These are phyloP conservation scores for Chrysoporthe austroafricana DNA, from an alignment of 2,329 filamentous ascomycete genomes.

Conservation along the genomic window DNA sequence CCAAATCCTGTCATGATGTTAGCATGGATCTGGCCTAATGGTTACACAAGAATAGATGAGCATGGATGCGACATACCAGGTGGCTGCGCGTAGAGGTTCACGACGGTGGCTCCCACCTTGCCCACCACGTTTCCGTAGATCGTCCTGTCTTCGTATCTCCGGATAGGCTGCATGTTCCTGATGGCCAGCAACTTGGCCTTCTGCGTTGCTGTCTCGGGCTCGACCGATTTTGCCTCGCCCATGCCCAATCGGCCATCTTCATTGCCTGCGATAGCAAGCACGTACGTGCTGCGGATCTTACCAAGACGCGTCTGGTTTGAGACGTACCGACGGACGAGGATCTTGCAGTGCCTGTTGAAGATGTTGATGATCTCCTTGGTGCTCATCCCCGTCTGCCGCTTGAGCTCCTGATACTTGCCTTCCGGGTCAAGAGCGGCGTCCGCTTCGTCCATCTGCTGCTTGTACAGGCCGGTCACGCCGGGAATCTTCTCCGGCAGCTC, in stretches of 20 bases:
- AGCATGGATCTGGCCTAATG: neutral
- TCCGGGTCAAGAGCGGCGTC: conserved; percentile 56
- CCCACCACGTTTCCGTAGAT: conserved; percentile 82
- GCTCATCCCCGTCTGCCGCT: conserved; percentile 58
- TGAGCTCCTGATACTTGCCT: conserved; percentile 55
- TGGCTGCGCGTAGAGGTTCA: conserved; percentile 80
- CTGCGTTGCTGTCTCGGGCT: conserved; percentile 65
- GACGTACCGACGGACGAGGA: conserved; percentile 74
- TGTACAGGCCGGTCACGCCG: conserved; percentile 57
- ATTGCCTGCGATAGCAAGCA: conserved; percentile 84
- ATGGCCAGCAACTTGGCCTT: conserved; percentile 84
- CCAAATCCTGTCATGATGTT: conserved; percentile 72
- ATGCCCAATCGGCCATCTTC: conserved; percentile 83
- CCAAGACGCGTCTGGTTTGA: conserved; percentile 95
- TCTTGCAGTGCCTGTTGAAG: conserved; percentile 59
- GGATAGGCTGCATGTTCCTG: conserved; percentile 89
- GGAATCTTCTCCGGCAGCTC: conserved; percentile 56
- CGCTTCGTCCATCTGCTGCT: conserved; percentile 50
- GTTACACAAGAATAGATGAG: neutral
- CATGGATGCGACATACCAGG: conserved; percentile 68
- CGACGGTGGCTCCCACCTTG: conserved; percentile 87
- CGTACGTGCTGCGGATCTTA: conserved; percentile 80
- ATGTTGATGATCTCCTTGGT: conserved; percentile 58
- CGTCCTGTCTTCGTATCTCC: conserved; percentile 87
- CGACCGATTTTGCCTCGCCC: conserved; percentile 86